Conservation (phyloP, 106 monocot genomes). For the Posidonia australis region DNA sequence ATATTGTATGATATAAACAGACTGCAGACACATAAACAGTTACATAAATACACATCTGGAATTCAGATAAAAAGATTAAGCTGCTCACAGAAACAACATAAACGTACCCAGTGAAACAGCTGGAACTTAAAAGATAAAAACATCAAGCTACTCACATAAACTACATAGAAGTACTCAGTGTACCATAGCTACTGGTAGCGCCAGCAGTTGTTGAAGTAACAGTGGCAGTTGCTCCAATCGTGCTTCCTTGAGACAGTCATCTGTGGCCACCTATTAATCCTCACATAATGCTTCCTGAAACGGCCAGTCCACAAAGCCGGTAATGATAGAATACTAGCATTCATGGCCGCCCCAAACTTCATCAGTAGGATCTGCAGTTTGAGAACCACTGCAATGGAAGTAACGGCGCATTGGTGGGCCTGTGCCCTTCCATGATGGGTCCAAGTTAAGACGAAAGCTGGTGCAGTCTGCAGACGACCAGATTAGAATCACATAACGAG, state of each 20-base stretch:
- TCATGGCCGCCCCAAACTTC: slow-evolving; percentile 76
- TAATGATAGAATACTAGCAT: slow-evolving; percentile 49
- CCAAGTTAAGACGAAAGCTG: slow-evolving; percentile 63
- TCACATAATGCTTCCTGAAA: slow-evolving; percentile 62
- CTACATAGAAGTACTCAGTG: too few species aligned
- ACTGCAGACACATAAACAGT: too few species aligned
- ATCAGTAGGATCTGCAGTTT: slow-evolving; percentile 51
- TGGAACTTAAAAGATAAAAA: too few species aligned
- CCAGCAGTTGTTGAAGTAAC: too few species aligned
- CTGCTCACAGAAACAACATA: too few species aligned
- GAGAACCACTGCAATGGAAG: slow-evolving; percentile 56
- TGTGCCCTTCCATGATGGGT: slow-evolving; percentile 49
- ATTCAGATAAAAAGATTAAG: too few species aligned
- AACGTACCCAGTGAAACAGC: too few species aligned
- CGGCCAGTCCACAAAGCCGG: slow-evolving; percentile 41
- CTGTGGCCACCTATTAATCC: slow-evolving; percentile 59
- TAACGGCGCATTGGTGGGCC: slow-evolving; percentile 64
- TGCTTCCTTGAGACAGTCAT: slow-evolving; percentile 45
- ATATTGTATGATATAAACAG: too few species aligned
- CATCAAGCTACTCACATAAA: too few species aligned
- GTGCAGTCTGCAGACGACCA: slow-evolving; percentile 39
- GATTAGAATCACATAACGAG: not conserved
- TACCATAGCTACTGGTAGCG: too few species aligned
- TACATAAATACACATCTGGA: too few species aligned
- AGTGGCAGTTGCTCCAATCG: slow-evolving; percentile 79